Percentiles rank a stretch among this genome's conserved stretches.
These are phyloP conservation scores for Aspergillus sergii DNA, from an alignment of 2,329 filamentous ascomycete genomes.

Conservation along the genomic window DNA sequence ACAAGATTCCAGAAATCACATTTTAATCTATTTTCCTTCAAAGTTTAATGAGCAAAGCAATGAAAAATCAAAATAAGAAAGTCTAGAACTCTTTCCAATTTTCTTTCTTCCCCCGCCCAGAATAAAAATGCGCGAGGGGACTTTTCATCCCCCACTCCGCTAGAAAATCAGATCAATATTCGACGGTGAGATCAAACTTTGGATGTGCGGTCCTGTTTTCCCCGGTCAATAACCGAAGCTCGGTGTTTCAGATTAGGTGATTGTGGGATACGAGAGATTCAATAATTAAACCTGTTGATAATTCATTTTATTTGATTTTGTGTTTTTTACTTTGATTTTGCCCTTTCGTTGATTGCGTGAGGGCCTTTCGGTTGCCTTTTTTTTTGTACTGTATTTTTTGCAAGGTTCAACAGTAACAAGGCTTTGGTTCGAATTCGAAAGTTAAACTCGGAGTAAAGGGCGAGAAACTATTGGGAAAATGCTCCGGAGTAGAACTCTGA, in stretches of 20 bases:
- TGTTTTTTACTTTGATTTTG: neutral
- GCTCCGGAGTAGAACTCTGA: neutral
- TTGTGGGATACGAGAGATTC: neutral
- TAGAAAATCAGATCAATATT: neutral
- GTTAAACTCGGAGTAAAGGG: neutral
- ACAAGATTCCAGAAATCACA: neutral
- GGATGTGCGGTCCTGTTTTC: neutral
- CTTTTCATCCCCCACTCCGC: neutral
- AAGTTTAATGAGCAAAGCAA: neutral
- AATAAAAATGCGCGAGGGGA: neutral
- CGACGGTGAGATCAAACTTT: neutral
- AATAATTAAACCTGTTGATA: neutral
- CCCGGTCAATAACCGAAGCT: conserved; percentile 2
- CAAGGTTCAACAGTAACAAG: neutral
- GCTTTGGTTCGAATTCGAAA: neutral
- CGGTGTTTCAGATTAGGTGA: conserved; percentile 1
- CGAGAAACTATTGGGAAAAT: neutral
- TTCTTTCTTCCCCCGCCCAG: neutral
- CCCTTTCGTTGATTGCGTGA: neutral
- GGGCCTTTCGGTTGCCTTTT: neutral
- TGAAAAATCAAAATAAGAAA: neutral
- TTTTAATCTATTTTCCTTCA: neutral
- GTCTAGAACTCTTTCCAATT: conserved; percentile 1
- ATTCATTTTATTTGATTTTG: neutral
- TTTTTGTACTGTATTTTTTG: neutral